Evolutionary conservation across 768 basidiomycete species (phyloP).

Genomic region (Rhizopogon vinicolor): DNA sequence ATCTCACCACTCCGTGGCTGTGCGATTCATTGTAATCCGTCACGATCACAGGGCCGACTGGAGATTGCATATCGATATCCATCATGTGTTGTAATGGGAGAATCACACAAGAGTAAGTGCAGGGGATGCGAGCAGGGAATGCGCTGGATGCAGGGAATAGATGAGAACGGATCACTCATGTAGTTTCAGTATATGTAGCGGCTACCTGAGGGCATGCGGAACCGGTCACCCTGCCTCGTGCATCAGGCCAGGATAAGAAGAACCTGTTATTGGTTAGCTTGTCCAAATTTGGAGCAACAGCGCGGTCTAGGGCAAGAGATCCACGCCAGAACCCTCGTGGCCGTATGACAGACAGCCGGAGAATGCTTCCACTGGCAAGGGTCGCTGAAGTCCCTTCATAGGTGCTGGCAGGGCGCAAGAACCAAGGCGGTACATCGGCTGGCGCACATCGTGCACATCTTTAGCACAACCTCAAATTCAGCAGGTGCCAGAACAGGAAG

Average conservation of each 20-base stretch:
- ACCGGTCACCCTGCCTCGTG: conserved; percentile 25
- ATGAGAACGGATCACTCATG: background rate
- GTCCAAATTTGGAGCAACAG: background rate
- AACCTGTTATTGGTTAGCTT: background rate
- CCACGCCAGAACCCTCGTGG: background rate
- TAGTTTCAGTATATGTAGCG: conserved; percentile 20
- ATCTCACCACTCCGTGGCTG: conserved; percentile 18
- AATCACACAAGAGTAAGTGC: background rate
- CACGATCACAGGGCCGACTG: conserved; percentile 23
- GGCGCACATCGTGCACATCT: background rate
- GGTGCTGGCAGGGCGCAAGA: conserved; percentile 6
- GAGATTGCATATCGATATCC: conserved; percentile 30
- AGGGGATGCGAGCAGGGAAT: background rate
- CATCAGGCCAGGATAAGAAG: conserved; percentile 10
- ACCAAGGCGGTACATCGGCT: background rate
- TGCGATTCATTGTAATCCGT: conserved; percentile 14
- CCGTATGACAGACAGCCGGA: background rate
- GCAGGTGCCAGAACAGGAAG: background rate
- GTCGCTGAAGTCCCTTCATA: conserved; percentile 7
- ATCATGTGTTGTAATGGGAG: conserved; percentile 13
- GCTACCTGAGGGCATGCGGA: conserved; percentile 18
- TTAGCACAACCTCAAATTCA: background rate
- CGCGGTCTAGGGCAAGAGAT: background rate
- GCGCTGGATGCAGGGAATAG: conserved; percentile 13
- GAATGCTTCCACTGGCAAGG: conserved; percentile 1